A percentile compares a stretch with the other conserved stretches of the same genome.
phyloP scores from a whole-genome alignment of 805 yeast genomes.

The Hemisphaericaspora nanyangensis region DNA sequence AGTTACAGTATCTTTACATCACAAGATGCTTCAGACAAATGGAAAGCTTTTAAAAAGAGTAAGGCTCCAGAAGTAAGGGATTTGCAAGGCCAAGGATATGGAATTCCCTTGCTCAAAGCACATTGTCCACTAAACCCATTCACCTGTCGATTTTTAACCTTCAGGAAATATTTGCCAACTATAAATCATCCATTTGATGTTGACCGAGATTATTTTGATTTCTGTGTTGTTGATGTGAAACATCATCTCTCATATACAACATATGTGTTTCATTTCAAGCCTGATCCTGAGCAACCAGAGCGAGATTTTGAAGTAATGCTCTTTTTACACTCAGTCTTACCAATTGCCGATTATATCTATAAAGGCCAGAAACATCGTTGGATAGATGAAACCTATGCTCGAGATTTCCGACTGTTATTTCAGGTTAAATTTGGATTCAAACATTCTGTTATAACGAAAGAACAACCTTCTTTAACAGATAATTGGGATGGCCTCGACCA shows the following conservation, averaged over 20 bases:
- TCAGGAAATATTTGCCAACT: slow-evolving; percentile 4
- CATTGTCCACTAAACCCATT: neutral
- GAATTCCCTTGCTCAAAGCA: slow-evolving; percentile 9
- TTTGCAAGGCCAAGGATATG: slow-evolving; percentile 5
- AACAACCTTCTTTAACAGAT: slow-evolving; percentile 6
- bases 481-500: slow-evolving; percentile 7
- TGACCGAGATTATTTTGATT: slow-evolving; percentile 4
- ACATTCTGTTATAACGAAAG: neutral
- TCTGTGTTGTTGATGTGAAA: slow-evolving; percentile 2
- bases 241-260: slow-evolving; percentile 3
- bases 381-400: slow-evolving; percentile 5
- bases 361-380: slow-evolving; percentile 7
- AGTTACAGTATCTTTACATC: slow-evolving; percentile 6
- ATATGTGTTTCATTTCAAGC: slow-evolving; percentile 5
- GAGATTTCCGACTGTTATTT: neutral
- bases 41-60: slow-evolving; percentile 4
- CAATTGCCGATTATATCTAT: slow-evolving; percentile 9
- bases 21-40: slow-evolving; percentile 6
- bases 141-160: slow-evolving; percentile 1
- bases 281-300: slow-evolving; percentile 6
- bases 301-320: slow-evolving; percentile 4
- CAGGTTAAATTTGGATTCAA: slow-evolving; percentile 4
- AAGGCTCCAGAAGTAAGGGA: slow-evolving; percentile 4
- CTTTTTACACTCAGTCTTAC: slow-evolving; percentile 7
- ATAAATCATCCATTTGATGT: slow-evolving; percentile 7